These are phyloP conservation scores for Leccinellum luteum DNA, from an alignment of 768 basidiomycete species.

Conservation along the genomic window DNA sequence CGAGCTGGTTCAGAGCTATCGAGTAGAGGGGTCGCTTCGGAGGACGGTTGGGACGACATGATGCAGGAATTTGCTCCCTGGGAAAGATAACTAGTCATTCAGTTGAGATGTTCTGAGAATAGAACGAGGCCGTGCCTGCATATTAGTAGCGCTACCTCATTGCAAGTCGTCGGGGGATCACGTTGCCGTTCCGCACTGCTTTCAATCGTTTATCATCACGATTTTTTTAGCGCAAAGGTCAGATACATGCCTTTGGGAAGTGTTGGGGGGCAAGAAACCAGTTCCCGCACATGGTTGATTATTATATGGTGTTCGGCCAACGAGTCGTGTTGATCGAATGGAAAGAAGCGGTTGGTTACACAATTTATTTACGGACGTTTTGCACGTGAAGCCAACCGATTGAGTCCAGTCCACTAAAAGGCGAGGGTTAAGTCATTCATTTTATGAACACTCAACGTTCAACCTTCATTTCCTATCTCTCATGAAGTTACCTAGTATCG, in stretches of 20 bases:
- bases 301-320: no score
- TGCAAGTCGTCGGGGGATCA: not conserved
- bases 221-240: not conserved
- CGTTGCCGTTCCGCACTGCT: not conserved
- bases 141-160: not conserved
- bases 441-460: constrained; percentile 35
- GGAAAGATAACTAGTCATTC: not conserved
- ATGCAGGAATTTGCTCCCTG: not conserved
- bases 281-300: not conserved
- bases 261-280: not conserved
- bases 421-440: not conserved
- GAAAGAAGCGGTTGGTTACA: not conserved
- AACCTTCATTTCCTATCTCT: constrained; percentile 34
- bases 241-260: not conserved
- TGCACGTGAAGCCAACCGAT: no score
- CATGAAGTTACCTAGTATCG: constrained; percentile 12
- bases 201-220: not conserved
- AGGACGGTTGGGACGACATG: constrained; percentile 12
- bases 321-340: no score
- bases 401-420: not conserved
- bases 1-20: not conserved
- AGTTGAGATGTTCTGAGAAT: not conserved
- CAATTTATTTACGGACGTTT: not conserved
- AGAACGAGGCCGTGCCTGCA: not conserved
- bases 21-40: constrained; percentile 10